Base-by-base conservation (phyloP, 78 protist genomes). In the Fonticula alba region DNA sequence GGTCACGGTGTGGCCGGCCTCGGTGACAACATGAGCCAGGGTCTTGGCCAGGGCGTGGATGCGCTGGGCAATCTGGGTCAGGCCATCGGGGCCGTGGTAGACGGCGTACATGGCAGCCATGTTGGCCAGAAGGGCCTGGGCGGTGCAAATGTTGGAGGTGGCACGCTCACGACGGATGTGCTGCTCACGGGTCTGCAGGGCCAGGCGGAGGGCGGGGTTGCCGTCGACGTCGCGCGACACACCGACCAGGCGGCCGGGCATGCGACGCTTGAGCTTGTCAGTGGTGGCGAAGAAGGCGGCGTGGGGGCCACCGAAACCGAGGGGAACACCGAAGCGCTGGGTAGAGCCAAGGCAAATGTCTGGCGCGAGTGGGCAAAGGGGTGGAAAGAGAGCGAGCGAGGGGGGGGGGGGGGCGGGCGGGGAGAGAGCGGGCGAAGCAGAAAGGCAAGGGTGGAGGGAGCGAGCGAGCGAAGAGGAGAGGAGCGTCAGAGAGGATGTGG, bases 251-350 rank as follows among this genome's bases (percentile, higher is more conserved):
- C 98, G 82, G 35, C 98, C 98, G n/a, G 98, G 96, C 53, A 87
- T 43, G 20, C 55, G 36, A 60, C 98, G 87, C 66, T 68, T 68
- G 81, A 64, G 60, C 55, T 78, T 53, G 27, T 83, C 82, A 40
- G 26, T 58, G 69, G 71, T 51, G 26, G 95, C 83, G 55, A 94
- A 73, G 88, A 82, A 94, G 43, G 93, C 98, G 17, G 97, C 97
- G 72, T 91, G 98, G 41, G 98, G 98, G n/a, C 98, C 98, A 33
- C 92, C 95, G 46, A 64, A 86, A 47, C 97, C 97, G 32, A 94
- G 63, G 19, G 96, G 98, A 9, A 89, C 92, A 57, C 98, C 98
- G 66, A 92, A 88, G 22, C 98, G 77, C 74, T 89, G 95, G 0
- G 82, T 31, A n/a, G 56, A 70, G 49, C 98, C 98, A 36, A 91